Conservation (phyloP, 2,329 filamentous ascomycete genomes). For the Exophiala alcalophila region DNA sequence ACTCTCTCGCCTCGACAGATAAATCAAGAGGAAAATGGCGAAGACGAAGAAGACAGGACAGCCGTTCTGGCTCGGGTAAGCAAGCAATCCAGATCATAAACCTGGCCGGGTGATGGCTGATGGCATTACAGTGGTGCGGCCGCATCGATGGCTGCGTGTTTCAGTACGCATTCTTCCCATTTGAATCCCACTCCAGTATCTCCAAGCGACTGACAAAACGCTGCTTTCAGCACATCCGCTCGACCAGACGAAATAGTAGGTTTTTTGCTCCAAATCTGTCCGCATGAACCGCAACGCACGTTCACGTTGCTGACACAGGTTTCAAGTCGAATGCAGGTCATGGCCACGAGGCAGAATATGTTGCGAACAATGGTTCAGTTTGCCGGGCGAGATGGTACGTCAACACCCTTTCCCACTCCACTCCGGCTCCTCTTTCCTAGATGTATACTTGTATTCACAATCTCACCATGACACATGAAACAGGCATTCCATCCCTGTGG, state of each 20-base stretch:
- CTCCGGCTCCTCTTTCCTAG: neutral
- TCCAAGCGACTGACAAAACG: neutral
- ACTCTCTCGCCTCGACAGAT: too few species aligned
- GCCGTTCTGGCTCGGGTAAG: slow-evolving; percentile 25
- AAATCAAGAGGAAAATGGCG: slow-evolving; percentile 12
- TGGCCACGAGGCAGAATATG: slow-evolving; percentile 22
- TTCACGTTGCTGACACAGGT: neutral
- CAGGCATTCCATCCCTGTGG: slow-evolving; percentile 21
- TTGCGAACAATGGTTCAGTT: slow-evolving; percentile 19
- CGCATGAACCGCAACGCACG: neutral
- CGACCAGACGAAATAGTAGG: slow-evolving; percentile 26
- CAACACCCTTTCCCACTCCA: neutral
- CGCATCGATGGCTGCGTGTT: slow-evolving; percentile 23
- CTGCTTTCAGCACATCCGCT: slow-evolving; percentile 17
- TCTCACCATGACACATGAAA: slow-evolving; percentile 2
- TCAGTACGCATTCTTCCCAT: slow-evolving; percentile 12
- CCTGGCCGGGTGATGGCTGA: slow-evolving; percentile 2
- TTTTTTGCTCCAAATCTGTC: neutral
- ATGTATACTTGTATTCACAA: neutral
- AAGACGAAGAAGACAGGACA: slow-evolving; percentile 19
- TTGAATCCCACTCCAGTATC: neutral
- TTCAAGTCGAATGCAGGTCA: slow-evolving; percentile 23
- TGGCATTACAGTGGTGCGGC: slow-evolving; percentile 17
- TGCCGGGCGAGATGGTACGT: slow-evolving; percentile 20
- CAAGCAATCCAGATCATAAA: neutral